Evolutionary conservation across 2,329 filamentous ascomycete species (phyloP).

Genomic region (Aulographum hederae): DNA sequence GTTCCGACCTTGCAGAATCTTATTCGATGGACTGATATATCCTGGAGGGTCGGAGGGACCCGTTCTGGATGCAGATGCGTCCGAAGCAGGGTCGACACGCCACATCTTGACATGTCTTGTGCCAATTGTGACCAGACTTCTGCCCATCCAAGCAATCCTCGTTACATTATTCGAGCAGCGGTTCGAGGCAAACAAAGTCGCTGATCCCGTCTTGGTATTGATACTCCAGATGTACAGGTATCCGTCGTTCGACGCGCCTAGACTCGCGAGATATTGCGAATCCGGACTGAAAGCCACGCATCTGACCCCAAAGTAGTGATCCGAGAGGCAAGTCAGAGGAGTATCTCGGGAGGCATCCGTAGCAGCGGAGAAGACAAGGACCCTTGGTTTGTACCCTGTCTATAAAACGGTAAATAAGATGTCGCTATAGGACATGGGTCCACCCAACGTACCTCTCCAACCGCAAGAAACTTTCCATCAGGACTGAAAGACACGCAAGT

Average conservation of each 20-base stretch:
- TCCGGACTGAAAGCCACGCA: constrained; percentile 81
- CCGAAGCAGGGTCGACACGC: constrained; percentile 69
- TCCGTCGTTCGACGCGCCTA: constrained; percentile 80
- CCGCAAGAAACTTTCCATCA: constrained; percentile 72
- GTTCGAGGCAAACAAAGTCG: constrained; percentile 69
- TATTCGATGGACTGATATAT: constrained; percentile 32
- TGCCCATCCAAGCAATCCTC: constrained; percentile 82
- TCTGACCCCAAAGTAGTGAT: constrained; percentile 79
- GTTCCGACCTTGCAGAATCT: constrained; percentile 70
- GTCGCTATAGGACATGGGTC: neutral
- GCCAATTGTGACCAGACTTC: constrained; percentile 66
- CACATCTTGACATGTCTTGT: constrained; percentile 88
- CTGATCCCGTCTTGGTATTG: constrained; percentile 62
- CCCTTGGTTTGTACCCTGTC: constrained; percentile 81
- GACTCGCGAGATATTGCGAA: constrained; percentile 68
- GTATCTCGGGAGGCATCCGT: constrained; percentile 61
- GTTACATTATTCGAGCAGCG: constrained; percentile 78
- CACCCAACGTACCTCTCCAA: constrained; percentile 45
- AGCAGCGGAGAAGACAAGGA: constrained; percentile 70
- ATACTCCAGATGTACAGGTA: constrained; percentile 86
- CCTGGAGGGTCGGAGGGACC: constrained; percentile 25
- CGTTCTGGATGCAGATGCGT: too few relatives aligned
- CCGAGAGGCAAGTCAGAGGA: constrained; percentile 68
- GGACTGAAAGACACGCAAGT: constrained; percentile 79
- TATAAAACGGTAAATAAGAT: constrained; percentile 17